Percentiles rank a stretch among this genome's conserved stretches.
These are phyloP conservation scores for Phytophthora pini DNA, from an alignment of 352 stramenopile genomes.

Conservation along the genomic window DNA sequence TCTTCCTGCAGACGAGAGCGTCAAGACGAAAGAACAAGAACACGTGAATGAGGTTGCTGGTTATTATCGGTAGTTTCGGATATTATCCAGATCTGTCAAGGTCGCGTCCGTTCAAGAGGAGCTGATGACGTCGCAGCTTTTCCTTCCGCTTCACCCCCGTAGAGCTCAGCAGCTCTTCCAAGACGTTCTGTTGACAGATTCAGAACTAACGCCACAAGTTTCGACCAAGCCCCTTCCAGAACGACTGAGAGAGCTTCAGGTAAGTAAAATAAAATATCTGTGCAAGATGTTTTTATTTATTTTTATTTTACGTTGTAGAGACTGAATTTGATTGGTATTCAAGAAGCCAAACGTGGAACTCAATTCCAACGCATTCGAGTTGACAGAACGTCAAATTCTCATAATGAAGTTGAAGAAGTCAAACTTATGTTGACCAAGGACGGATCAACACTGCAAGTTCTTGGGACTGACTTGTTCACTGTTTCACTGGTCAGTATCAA, in stretches of 20 bases:
- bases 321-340: conserved; percentile 34
- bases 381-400: not conserved
- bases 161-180: conserved; percentile 47
- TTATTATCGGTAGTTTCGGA: conserved; percentile 24
- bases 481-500: conserved; percentile 18
- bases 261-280: not conserved
- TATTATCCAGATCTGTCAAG: not conserved
- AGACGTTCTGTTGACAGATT: conserved; percentile 35
- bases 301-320: conserved; percentile 5
- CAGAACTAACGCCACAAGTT: conserved; percentile 29
- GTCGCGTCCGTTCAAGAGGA: not conserved
- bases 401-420: conserved; percentile 3
- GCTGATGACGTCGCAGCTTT: not conserved
- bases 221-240: conserved; percentile 26
- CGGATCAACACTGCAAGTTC: conserved; percentile 20
- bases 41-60: conserved; percentile 38
- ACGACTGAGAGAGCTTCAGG: conserved; percentile 43
- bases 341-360: conserved; percentile 39
- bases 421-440: conserved; percentile 21
- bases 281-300: not conserved
- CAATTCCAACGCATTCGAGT: conserved; percentile 22
- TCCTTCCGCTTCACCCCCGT: conserved; percentile 42
- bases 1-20: conserved; percentile 31
- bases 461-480: not conserved
- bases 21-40: conserved; percentile 19